A percentile compares a stretch with the other conserved stretches of the same genome.
Conservation (phyloP, 1,284 basidiomycete species). For the Microbotryomycetes sp. region DNA sequence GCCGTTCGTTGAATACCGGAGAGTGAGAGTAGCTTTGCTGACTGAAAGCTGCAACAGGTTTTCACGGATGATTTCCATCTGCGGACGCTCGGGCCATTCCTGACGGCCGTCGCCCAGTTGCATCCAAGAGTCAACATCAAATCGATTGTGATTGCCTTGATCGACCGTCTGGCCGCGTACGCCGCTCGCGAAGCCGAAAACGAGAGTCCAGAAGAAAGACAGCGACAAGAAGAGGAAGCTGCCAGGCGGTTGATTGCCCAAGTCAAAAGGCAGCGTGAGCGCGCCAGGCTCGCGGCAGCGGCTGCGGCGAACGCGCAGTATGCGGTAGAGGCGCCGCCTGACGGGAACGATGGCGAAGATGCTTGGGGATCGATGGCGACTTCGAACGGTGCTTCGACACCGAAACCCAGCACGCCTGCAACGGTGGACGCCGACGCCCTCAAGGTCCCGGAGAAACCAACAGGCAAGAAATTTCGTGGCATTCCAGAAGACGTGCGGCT, state of each 20-base stretch:
- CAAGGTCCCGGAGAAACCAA: slow-evolving; percentile 40
- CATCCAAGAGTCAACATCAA: slow-evolving; percentile 97
- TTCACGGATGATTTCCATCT: slow-evolving; percentile 96
- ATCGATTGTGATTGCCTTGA: slow-evolving; percentile 87
- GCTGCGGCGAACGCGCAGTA: slow-evolving; percentile 40
- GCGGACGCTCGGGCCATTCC: slow-evolving; percentile 81
- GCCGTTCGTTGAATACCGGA: background rate
- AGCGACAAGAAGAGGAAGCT: slow-evolving; percentile 80
- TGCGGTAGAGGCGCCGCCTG: slow-evolving; percentile 52
- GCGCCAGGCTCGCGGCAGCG: slow-evolving; percentile 19
- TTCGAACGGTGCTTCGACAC: slow-evolving; percentile 29
- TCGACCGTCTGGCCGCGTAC: slow-evolving; percentile 88
- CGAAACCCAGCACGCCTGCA: background rate
- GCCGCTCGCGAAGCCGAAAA: slow-evolving; percentile 88
- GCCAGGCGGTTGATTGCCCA: slow-evolving; percentile 74
- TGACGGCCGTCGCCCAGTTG: slow-evolving; percentile 84
- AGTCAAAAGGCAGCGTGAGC: slow-evolving; percentile 55
- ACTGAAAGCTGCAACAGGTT: slow-evolving; percentile 50
- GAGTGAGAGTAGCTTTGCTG: too few species aligned
- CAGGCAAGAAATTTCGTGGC: slow-evolving; percentile 72
- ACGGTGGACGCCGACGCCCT: slow-evolving; percentile 4
- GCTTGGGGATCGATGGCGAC: slow-evolving; percentile 22
- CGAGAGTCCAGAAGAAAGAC: slow-evolving; percentile 85
- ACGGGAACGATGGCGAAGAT: slow-evolving; percentile 17
- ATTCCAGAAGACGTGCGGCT: slow-evolving; percentile 84